Percentiles rank a stretch among this genome's conserved stretches.
These are phyloP conservation scores for Ophiocordyceps camponoti-saundersi DNA, from an alignment of 2,329 filamentous ascomycete species.

Conservation along the genomic window DNA sequence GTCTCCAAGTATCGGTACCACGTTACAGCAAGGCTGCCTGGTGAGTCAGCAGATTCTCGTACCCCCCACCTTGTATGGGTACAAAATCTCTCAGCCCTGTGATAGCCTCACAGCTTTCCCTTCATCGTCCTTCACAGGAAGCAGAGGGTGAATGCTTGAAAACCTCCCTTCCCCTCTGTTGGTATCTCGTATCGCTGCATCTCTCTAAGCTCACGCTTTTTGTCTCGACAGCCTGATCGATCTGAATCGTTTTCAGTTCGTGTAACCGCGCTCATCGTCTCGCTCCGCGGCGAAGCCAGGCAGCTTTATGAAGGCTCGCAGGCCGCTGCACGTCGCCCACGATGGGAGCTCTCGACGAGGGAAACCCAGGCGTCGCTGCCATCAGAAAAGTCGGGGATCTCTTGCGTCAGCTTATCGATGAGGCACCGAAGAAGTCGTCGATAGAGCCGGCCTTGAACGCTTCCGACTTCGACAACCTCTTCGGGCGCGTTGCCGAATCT, in stretches of 20 bases:
- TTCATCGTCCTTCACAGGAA: neutral
- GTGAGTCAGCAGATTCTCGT: neutral
- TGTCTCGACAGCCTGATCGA: neutral
- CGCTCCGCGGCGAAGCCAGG: neutral
- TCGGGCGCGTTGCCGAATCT: conserved; percentile 23
- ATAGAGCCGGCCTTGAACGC: conserved; percentile 65
- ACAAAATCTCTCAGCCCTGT: neutral
- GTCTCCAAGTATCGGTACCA: too few species aligned
- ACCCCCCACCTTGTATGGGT: neutral
- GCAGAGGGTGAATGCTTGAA: neutral
- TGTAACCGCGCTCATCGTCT: too few species aligned
- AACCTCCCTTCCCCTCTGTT: neutral
- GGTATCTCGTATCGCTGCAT: neutral
- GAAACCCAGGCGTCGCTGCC: conserved; percentile 30
- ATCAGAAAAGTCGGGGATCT: conserved; percentile 36
- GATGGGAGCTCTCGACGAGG: conserved; percentile 32
- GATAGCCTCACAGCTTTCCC: neutral
- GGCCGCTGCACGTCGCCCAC: conserved; percentile 5
- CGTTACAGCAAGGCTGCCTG: neutral
- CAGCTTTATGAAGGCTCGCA: neutral
- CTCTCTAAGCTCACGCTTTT: neutral
- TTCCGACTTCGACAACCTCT: conserved; percentile 39
- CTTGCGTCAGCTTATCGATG: conserved; percentile 38
- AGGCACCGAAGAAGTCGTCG: conserved; percentile 34
- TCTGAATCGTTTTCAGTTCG: neutral